Evolutionary conservation across 2,329 filamentous ascomycete genomes (phyloP).

Genomic region (Pyrenophora seminiperda): DNA sequence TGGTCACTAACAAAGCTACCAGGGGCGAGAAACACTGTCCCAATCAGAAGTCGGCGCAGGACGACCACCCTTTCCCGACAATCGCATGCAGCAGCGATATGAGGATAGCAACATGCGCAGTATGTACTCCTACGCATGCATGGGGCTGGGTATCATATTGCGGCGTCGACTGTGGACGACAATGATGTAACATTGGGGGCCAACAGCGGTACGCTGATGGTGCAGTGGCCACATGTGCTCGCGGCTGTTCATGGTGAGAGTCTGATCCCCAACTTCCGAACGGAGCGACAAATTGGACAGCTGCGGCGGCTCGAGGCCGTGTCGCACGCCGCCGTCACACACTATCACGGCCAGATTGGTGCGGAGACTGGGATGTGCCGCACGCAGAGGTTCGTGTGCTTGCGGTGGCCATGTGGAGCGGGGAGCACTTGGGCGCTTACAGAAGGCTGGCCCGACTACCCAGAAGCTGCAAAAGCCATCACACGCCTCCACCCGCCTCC

Average conservation of each 20-base stretch:
- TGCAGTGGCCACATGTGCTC: neutral
- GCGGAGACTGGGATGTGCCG: constrained; percentile 5
- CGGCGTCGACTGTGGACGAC: constrained; percentile 13
- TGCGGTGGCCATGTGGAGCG: constrained; percentile 15
- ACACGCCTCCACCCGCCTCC: constrained; percentile 16
- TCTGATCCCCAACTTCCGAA: neutral
- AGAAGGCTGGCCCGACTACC: constrained; percentile 24
- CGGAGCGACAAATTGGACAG: neutral
- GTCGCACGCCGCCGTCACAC: constrained; percentile 39
- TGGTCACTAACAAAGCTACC: constrained; percentile 12
- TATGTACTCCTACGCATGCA: no score
- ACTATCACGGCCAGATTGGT: constrained; percentile 32
- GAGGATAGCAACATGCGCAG: constrained; percentile 15
- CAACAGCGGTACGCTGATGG: constrained; percentile 17
- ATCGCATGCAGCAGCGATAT: constrained; percentile 20
- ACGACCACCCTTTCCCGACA: constrained; percentile 7
- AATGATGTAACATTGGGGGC: constrained; percentile 1
- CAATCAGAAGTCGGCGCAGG: constrained; percentile 16
- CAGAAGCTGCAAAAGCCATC: constrained; percentile 31
- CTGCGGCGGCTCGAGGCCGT: constrained; percentile 10
- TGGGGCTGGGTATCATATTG: constrained; percentile 14
- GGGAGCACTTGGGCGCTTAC: constrained; percentile 40
- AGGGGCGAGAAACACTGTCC: constrained; percentile 25
- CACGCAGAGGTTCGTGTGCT: constrained; percentile 2
- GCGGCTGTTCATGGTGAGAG: no score